phyloP scores from a whole-genome alignment of 2,329 filamentous ascomycete genomes.

The Thermothelomyces thermophilus region DNA sequence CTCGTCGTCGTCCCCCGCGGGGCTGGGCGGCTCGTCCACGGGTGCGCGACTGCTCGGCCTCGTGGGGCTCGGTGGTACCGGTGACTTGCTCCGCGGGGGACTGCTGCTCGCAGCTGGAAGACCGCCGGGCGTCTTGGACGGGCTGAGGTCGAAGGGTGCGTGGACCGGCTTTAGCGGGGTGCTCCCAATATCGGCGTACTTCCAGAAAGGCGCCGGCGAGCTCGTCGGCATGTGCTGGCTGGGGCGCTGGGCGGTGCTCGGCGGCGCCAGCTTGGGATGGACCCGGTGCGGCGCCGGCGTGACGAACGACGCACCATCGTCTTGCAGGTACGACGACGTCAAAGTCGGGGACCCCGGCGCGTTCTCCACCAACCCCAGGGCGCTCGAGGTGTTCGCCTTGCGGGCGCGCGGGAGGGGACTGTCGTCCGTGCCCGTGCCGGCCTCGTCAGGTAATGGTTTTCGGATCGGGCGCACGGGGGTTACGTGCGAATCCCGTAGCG shows the following conservation, averaged over 20 bases:
- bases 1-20: slow-evolving; percentile 39
- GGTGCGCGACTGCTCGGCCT: slow-evolving; percentile 26
- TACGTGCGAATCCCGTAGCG: slow-evolving; percentile 45
- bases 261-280: slow-evolving; percentile 68
- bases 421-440: slow-evolving; percentile 45
- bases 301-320: slow-evolving; percentile 55
- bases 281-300: slow-evolving; percentile 69
- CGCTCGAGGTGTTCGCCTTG: slow-evolving; percentile 39
- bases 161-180: slow-evolving; percentile 53
- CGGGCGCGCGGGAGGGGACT: slow-evolving; percentile 56
- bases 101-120: slow-evolving; percentile 50
- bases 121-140: slow-evolving; percentile 42
- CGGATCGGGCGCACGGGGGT: slow-evolving; percentile 50
- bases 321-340: slow-evolving; percentile 56
- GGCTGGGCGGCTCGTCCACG: slow-evolving; percentile 24
- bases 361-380: slow-evolving; percentile 42
- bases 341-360: slow-evolving; percentile 54
- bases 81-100: slow-evolving; percentile 48
- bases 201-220: slow-evolving; percentile 83
- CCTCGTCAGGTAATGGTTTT: slow-evolving; percentile 35
- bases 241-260: slow-evolving; percentile 72
- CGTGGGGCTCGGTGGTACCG: slow-evolving; percentile 46
- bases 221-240: slow-evolving; percentile 82
- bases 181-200: slow-evolving; percentile 69
- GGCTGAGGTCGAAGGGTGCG: slow-evolving; percentile 49